A percentile compares a stretch with the other conserved stretches of the same genome.
These are phyloP conservation scores for Tylopilus sp. DNA, from an alignment of 1,284 basidiomycete species.

Conservation along the genomic window DNA sequence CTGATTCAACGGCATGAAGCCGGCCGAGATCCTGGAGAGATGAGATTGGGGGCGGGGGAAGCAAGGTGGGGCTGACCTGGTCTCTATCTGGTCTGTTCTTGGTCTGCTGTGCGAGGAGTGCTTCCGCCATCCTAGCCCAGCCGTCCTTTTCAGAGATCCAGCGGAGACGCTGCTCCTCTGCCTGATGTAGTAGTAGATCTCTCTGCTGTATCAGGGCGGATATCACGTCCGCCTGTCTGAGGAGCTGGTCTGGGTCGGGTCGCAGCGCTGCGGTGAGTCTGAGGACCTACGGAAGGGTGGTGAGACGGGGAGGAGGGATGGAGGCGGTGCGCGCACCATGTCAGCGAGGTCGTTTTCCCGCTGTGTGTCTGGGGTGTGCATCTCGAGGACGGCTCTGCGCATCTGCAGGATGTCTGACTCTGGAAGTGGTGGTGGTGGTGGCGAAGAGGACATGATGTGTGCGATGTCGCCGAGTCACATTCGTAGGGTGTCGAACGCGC, in stretches of 20 bases:
- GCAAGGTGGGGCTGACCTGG: slow-evolving; percentile 43
- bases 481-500: too few species aligned
- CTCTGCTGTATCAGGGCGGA: slow-evolving; percentile 50
- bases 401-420: slow-evolving; percentile 27
- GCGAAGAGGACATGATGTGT: slow-evolving; percentile 39
- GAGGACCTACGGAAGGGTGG: slow-evolving; percentile 41
- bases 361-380: slow-evolving; percentile 19
- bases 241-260: slow-evolving; percentile 46
- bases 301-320: slow-evolving; percentile 7
- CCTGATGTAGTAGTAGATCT: slow-evolving; percentile 49
- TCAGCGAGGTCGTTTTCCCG: slow-evolving; percentile 51
- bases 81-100: slow-evolving; percentile 38
- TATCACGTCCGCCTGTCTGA: slow-evolving; percentile 58
- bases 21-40: slow-evolving; percentile 48
- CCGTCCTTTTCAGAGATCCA: slow-evolving; percentile 57
- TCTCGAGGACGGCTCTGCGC: slow-evolving; percentile 18
- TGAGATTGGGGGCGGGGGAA: too few species aligned
- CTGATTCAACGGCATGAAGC: slow-evolving; percentile 44
- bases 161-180: slow-evolving; percentile 50
- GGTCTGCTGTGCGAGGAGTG: slow-evolving; percentile 48
- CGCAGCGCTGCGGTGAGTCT: slow-evolving; percentile 42
- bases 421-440: slow-evolving; percentile 28
- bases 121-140: slow-evolving; percentile 60
- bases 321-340: slow-evolving; percentile 44
- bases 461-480: slow-evolving; percentile 44